Percentiles rank a stretch among this genome's conserved stretches.
Evolutionary conservation across 2,329 filamentous ascomycete genomes (phyloP).

Genomic region (Penicillium expansum): DNA sequence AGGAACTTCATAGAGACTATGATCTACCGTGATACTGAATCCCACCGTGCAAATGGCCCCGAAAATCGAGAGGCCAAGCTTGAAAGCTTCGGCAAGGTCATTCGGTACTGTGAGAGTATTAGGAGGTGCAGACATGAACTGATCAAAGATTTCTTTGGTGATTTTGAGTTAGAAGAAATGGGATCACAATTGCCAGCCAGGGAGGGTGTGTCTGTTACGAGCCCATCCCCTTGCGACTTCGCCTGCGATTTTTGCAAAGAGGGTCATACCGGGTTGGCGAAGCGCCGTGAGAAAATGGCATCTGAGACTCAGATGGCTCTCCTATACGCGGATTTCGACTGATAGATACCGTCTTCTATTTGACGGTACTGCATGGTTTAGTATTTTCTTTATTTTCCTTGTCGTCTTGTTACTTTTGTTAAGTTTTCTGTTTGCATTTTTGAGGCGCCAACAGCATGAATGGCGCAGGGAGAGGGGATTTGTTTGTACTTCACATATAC

Average conservation of each 20-base stretch:
- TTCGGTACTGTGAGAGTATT: conserved; percentile 78
- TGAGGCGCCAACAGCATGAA: neutral
- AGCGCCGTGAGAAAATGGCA: conserved; percentile 49
- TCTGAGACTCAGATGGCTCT: conserved; percentile 15
- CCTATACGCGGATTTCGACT: conserved; percentile 6
- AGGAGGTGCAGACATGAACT: conserved; percentile 69
- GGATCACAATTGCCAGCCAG: conserved; percentile 21
- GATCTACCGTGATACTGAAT: conserved; percentile 29
- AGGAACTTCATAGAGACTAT: conserved; percentile 63
- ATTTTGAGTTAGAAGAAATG: conserved; percentile 45
- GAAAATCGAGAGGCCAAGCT: conserved; percentile 48
- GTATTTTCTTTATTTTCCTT: neutral
- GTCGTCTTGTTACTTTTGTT: neutral
- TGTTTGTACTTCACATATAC: neutral
- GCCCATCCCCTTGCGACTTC: conserved; percentile 61
- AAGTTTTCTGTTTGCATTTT: neutral
- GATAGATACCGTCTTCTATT: neutral
- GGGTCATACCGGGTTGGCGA: conserved; percentile 53
- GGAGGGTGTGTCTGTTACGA: neutral
- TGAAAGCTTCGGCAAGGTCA: conserved; percentile 65
- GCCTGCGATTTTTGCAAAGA: conserved; percentile 81
- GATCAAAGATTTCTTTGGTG: conserved; percentile 76
- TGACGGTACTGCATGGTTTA: neutral
- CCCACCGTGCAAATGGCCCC: conserved; percentile 38
- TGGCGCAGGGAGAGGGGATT: neutral